A percentile compares a stretch with the other conserved stretches of the same genome.
Conservation (phyloP, 805 yeast species). For the Ogataea angusta region DNA sequence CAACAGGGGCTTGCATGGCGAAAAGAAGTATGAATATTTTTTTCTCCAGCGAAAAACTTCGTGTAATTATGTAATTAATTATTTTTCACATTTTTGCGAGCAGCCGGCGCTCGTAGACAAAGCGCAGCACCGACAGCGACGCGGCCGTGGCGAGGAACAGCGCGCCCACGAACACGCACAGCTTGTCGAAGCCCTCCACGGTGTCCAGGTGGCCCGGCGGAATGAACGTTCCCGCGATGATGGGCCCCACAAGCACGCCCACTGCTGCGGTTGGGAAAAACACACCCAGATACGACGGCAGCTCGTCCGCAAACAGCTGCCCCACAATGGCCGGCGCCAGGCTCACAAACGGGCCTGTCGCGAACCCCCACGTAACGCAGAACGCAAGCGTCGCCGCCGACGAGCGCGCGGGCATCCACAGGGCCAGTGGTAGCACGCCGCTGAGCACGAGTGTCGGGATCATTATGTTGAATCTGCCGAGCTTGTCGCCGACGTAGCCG, state of each 20-base stretch:
- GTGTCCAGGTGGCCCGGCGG: conserved; percentile 21
- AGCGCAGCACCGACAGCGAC: conserved; percentile 5
- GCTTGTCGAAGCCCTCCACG: conserved; percentile 26
- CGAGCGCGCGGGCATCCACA: conserved; percentile 51
- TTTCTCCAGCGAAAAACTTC: neutral
- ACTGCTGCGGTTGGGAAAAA: conserved; percentile 29
- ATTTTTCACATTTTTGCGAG: conserved; percentile 1
- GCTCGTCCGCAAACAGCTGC: conserved; percentile 33
- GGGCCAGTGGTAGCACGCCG: conserved; percentile 35
- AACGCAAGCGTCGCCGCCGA: conserved; percentile 37
- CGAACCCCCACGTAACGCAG: conserved; percentile 32
- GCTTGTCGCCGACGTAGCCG: conserved; percentile 44
- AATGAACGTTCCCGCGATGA: conserved; percentile 34
- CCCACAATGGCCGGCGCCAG: conserved; percentile 32
- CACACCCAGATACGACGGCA: conserved; percentile 29
- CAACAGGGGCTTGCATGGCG: conserved; percentile 79
- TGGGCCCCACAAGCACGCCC: conserved; percentile 35
- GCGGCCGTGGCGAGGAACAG: conserved; percentile 23
- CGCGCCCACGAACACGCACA: conserved; percentile 31
- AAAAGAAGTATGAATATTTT: neutral
- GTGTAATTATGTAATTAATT: neutral
- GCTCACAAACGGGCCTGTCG: conserved; percentile 33
- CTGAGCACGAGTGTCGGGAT: conserved; percentile 33
- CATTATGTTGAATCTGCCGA: conserved; percentile 39
- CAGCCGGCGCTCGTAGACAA: conserved; percentile 6